Percentiles rank a stretch among this genome's conserved stretches.
Conservation (phyloP, 257 asterid species). For the Plantago major region DNA sequence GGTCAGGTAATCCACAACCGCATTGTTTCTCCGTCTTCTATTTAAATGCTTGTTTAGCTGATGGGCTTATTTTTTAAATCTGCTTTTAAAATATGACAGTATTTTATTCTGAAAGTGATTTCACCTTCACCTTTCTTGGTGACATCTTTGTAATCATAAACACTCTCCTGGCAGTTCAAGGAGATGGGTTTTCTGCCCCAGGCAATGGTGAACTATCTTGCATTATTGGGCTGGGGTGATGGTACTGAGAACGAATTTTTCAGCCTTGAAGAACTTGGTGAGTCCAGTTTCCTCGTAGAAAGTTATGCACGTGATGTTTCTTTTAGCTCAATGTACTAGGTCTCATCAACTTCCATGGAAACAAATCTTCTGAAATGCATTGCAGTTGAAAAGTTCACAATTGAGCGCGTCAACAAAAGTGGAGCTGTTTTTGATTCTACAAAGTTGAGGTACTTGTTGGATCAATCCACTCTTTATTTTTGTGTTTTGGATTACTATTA, state of each 20-base stretch:
- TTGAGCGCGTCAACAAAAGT: conserved; percentile 88
- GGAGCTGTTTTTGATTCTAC: conserved; percentile 86
- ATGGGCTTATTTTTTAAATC: conserved; percentile 6
- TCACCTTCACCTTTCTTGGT: conserved; percentile 12
- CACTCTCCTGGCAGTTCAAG: conserved; percentile 58
- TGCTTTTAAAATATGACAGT: not conserved
- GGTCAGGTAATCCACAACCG: conserved; percentile 66
- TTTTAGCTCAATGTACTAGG: conserved; percentile 23
- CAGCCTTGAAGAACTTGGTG: conserved; percentile 81
- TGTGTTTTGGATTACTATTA: conserved; percentile 14
- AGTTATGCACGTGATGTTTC: conserved; percentile 15
- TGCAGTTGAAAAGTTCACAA: conserved; percentile 79
- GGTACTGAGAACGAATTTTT: conserved; percentile 91
- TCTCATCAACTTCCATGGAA: conserved; percentile 10
- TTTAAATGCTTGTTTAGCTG: conserved; percentile 16
- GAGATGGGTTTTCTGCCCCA: conserved; percentile 87
- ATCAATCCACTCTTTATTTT: conserved; percentile 1
- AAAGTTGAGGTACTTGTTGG: conserved; percentile 66
- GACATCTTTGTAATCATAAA: conserved; percentile 21
- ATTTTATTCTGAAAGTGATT: conserved; percentile 12
- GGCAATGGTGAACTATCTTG: conserved; percentile 81
- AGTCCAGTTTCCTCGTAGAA: conserved; percentile 25
- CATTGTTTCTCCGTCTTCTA: conserved; percentile 16
- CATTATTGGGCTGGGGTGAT: conserved; percentile 98
- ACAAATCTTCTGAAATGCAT: conserved; percentile 24